phyloP scores from a whole-genome alignment of 768 basidiomycete genomes.

The Lenzites betulinus region DNA sequence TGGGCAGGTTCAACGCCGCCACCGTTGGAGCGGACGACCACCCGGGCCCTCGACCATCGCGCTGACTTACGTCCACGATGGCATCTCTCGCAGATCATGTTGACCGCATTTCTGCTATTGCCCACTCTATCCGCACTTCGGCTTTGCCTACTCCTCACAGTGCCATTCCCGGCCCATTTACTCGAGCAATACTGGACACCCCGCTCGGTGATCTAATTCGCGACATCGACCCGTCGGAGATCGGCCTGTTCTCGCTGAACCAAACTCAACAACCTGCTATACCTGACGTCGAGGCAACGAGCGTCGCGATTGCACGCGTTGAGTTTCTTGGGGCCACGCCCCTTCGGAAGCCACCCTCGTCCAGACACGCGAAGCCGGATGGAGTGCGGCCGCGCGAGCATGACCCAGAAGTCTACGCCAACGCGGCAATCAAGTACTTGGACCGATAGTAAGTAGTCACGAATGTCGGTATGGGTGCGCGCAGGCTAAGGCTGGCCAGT shows the following conservation, averaged over 20 bases:
- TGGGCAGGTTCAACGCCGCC: not conserved
- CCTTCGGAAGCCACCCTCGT: constrained; percentile 49
- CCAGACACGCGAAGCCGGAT: constrained; percentile 37
- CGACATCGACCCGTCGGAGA: constrained; percentile 75
- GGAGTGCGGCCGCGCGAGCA: constrained; percentile 44
- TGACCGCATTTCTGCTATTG: constrained; percentile 59
- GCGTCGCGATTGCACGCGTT: constrained; percentile 57
- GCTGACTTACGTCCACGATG: constrained; percentile 7
- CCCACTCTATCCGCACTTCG: constrained; percentile 48
- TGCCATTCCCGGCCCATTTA: constrained; percentile 49
- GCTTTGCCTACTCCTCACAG: constrained; percentile 15
- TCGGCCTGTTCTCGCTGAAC: constrained; percentile 72
- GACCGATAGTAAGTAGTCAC: constrained; percentile 70
- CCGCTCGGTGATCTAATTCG: constrained; percentile 76
- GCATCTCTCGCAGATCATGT: constrained; percentile 58
- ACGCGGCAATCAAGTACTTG: constrained; percentile 75
- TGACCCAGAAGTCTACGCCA: constrained; percentile 75
- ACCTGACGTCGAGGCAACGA: constrained; percentile 28
- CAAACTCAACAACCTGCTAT: constrained; percentile 29
- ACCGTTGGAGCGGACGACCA: no score
- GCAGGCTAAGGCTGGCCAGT: constrained; percentile 27
- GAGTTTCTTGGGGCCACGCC: constrained; percentile 75
- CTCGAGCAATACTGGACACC: constrained; percentile 62
- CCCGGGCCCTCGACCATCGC: no score
- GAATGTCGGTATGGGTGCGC: not conserved